Base-by-base conservation (phyloP, 2,329 filamentous ascomycete species). In the Fusarium graminum region DNA sequence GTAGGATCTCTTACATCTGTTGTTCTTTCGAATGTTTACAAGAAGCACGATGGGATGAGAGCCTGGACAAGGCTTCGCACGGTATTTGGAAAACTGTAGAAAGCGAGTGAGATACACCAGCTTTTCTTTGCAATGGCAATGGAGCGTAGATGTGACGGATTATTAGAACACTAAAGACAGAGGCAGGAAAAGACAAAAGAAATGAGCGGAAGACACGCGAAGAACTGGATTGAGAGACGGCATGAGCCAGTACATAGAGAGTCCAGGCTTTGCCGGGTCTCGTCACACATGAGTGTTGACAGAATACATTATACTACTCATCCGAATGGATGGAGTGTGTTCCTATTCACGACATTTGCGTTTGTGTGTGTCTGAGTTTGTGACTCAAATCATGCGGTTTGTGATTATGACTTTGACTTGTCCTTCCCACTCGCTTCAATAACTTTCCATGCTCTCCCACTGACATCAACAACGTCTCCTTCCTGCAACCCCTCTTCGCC, bases 381-480 rank as follows among this genome's bases (percentile, higher is more conserved):
- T 5, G n/a, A 13, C 3, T 32, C 6, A n/a, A 29, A 26, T 9
- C 17, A 12, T 32, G 17, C 38, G 10, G 54, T 13, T 4, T 40
- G 12, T 9, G 13, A 38, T 53, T 16, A 47, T 22, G 14, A 30
- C 17, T 22, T 45, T 38, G 51, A 40, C 22, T 0, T n/a, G 1
- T 22, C 17, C 4, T 28, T 54, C 0, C 57, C 61, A 29, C 50
- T 56, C 4, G 51, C 66, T 65, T 80, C 79, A 25, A 78, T 67
- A 7, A 80, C 75, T 38, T 69, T 72, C 79, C 79, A 80, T 10
- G 50, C 58, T 51, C 70, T 64, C 8, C 70, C 73, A n/a, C 54
- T 64, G 6, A 67, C 55, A 41, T 63, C 55, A n/a, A 77, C 58
- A 22, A 39, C 55, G 36, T 72, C 64, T 4, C 52, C 68, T 22